Percentiles rank a stretch among this genome's conserved stretches.
Conservation (phyloP, 305 asterid genomes). For the Fraxinus angustifolia region DNA sequence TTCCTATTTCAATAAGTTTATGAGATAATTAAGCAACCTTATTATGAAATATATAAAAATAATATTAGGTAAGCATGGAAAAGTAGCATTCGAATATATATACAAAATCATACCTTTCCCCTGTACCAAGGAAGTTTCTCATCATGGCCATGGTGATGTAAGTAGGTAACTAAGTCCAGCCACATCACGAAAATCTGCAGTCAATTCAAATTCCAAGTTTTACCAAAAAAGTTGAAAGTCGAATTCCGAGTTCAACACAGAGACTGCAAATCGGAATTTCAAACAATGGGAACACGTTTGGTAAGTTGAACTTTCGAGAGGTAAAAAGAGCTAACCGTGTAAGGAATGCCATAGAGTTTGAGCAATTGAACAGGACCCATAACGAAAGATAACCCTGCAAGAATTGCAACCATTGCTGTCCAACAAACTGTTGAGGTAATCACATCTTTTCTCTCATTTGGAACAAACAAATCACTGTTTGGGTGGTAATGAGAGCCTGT, state of each 20-base stretch:
- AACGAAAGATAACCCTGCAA: constrained; percentile 39
- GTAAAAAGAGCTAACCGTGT: constrained; percentile 47
- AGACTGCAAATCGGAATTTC: not conserved
- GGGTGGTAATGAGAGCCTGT: constrained; percentile 83
- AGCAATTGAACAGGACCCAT: constrained; percentile 60
- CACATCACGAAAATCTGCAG: constrained; percentile 73
- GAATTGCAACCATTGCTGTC: constrained; percentile 61
- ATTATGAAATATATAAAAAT: not conserved
- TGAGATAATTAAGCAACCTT: not conserved
- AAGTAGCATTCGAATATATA: not conserved
- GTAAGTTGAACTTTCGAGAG: not conserved
- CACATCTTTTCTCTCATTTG: constrained; percentile 54
- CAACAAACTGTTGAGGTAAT: constrained; percentile 72
- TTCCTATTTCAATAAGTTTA: constrained; percentile 39
- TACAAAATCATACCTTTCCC: constrained; percentile 52
- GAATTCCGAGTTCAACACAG: not conserved
- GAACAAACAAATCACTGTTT: constrained; percentile 62
- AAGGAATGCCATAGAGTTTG: constrained; percentile 69
- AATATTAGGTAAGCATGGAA: not conserved
- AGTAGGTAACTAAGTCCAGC: constrained; percentile 82
- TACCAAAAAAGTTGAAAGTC: constrained; percentile 25
- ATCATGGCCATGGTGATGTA: constrained; percentile 94
- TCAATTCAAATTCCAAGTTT: constrained; percentile 25
- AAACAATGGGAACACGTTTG: not conserved
- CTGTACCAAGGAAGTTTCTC: constrained; percentile 94